Conservation (phyloP, 495 filamentous ascomycete species). For the Bacidia rubella region DNA sequence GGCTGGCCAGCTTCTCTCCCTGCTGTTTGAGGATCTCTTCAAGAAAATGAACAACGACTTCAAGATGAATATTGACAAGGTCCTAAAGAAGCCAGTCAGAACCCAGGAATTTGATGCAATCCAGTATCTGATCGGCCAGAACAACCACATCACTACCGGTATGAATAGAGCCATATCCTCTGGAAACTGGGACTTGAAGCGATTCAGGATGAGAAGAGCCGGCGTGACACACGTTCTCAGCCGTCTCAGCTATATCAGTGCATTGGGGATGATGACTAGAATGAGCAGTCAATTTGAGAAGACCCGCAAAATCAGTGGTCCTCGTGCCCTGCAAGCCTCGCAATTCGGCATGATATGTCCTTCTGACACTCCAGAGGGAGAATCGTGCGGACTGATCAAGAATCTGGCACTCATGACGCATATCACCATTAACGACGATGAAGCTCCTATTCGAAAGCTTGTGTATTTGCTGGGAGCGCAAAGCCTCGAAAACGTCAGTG, state of each 20-base stretch:
- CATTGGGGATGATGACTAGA: constrained; percentile 99
- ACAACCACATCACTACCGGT: constrained; percentile 70
- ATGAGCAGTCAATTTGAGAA: constrained; percentile 98
- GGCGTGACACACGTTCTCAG: constrained; percentile 95
- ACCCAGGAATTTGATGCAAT: constrained; percentile 77
- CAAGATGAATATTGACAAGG: constrained; percentile 84
- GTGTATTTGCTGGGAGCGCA: constrained; percentile 69
- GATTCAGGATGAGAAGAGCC: constrained; percentile 96
- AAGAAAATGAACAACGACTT: constrained; percentile 81
- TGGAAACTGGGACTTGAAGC: constrained; percentile 92
- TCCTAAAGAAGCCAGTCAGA: constrained; percentile 76
- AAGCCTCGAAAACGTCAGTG: constrained; percentile 56
- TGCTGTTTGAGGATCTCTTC: constrained; percentile 95
- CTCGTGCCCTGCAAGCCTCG: constrained; percentile 87
- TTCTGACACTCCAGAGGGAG: constrained; percentile 95
- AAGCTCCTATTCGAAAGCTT: constrained; percentile 69
- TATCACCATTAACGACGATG: constrained; percentile 90
- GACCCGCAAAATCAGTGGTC: constrained; percentile 88
- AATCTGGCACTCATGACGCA: constrained; percentile 98
- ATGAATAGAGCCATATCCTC: constrained; percentile 91
- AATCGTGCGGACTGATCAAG: constrained; percentile 95
- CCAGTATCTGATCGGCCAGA: constrained; percentile 59
- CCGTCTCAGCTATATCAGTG: constrained; percentile 88
- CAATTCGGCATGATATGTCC: constrained; percentile 97
- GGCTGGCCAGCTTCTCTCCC: constrained; percentile 84